Evolutionary conservation across 73 alveolate species (phyloP), one percentile per base, ranked within the genome.

Genomic region (Durusdinium trenchii): DNA sequence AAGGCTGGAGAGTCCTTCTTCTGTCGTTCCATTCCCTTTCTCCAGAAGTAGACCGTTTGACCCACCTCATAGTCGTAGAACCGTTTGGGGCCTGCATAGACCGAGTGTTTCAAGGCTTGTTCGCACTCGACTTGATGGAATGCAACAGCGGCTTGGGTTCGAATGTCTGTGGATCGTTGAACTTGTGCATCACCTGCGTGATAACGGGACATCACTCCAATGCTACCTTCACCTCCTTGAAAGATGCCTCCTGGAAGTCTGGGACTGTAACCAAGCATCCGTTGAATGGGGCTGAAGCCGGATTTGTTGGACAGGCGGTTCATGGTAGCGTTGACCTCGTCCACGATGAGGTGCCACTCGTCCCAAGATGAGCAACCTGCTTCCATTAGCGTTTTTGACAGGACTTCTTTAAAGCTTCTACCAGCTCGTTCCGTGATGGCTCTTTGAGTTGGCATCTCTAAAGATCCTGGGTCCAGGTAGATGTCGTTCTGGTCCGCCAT

Each of bases 111-210:
- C 5, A 69, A 45, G 48, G 82, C 82, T 6, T 69, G 82, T 40
- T 69, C 82, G 16, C 82, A 69, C 32, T 69, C 82, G 28, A 45
- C 82, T 35, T 69, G 46, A 45, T 69, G 82, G 82, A 69, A 69
- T 3, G 82, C 82, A 20, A 35, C 36, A 3, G 82, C 82, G 0
- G 82, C 82, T 0, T 40, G 46, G 46, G 32, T 69, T 45, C 82
- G 3, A 40, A 69, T 69, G 3, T 35, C 0, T 26, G 12, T 69
- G 28, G 82, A 40, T 12, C 48, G 2, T 6, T 23, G 0, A 6
- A 35, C 82, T 0, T 69, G 46, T 0, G 43, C 18, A 30, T 69
- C 82, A 7, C 82, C 82, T 1, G 36, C 82, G 12, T 23, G 43
- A 6, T 28, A 35, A 0, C 14, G 38, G 20, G 35, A 28, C 32